Conservation (phyloP, 2,329 filamentous ascomycete genomes). For the Trichoderma semiorbis region DNA sequence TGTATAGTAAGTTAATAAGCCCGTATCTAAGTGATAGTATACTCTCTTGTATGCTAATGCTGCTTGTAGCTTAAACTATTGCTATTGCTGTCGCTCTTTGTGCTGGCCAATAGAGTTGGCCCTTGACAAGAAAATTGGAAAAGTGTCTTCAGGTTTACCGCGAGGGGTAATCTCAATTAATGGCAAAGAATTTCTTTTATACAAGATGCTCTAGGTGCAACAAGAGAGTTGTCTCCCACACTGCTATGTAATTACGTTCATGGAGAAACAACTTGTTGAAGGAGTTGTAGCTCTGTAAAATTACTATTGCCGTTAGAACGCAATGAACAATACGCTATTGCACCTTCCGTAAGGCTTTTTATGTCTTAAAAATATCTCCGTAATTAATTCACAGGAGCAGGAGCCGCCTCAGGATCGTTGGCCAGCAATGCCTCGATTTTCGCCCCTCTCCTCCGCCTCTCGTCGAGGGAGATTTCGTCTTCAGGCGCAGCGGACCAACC, state of each 20-base stretch:
- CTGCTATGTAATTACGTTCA: background rate
- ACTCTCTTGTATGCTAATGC: too few relatives aligned
- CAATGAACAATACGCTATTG: background rate
- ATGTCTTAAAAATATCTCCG: background rate
- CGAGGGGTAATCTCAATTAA: too few relatives aligned
- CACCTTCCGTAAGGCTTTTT: background rate
- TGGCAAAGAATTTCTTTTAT: too few relatives aligned
- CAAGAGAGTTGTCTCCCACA: too few relatives aligned
- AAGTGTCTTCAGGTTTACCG: too few relatives aligned
- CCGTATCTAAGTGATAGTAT: background rate
- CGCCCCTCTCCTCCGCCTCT: slow-evolving; percentile 29
- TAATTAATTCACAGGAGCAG: slow-evolving; percentile 23
- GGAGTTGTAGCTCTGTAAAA: background rate
- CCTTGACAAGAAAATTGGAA: too few relatives aligned
- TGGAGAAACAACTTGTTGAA: background rate
- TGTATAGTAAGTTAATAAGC: background rate
- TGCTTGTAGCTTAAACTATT: too few relatives aligned
- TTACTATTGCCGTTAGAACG: background rate
- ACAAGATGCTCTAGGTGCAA: too few relatives aligned
- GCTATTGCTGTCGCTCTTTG: too few relatives aligned
- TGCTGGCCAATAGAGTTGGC: too few relatives aligned
- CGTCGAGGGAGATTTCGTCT: slow-evolving; percentile 31
- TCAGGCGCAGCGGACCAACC: slow-evolving; percentile 29
- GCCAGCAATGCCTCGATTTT: slow-evolving; percentile 31
- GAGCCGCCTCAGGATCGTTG: slow-evolving; percentile 30